Percentiles rank a stretch among this genome's conserved stretches.
Evolutionary conservation across 140 eudicot genomes (phyloP).

Genomic region (Senecio squalidus): DNA sequence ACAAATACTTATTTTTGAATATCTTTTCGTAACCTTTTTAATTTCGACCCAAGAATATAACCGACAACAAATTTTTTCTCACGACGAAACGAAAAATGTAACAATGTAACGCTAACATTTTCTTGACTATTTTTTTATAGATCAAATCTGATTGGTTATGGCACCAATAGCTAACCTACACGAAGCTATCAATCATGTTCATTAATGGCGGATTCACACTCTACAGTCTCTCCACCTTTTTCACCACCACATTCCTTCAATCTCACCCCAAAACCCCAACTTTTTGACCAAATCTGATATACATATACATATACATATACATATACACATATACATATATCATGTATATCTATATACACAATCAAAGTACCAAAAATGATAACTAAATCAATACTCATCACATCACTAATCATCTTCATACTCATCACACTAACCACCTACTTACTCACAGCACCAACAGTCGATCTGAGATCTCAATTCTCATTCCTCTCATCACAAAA

Average conservation of each 20-base stretch:
- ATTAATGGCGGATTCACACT: background rate
- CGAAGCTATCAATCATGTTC: background rate
- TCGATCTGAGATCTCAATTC: conserved; percentile 55
- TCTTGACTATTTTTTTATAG: too few relatives aligned
- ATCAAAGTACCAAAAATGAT: conserved; percentile 13
- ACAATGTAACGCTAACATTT: too few relatives aligned
- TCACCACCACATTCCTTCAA: conserved; percentile 19
- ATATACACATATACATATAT: background rate
- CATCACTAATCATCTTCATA: conserved; percentile 22
- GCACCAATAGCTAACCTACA: background rate
- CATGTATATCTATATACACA: conserved; percentile 20
- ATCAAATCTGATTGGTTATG: too few relatives aligned
- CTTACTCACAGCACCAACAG: conserved; percentile 22
- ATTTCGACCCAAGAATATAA: too few relatives aligned
- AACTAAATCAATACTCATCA: conserved; percentile 29
- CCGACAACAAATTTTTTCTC: too few relatives aligned
- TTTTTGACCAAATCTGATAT: conserved; percentile 1
- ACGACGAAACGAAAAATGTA: too few relatives aligned
- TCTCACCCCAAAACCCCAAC: conserved; percentile 3
- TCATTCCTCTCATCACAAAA: conserved; percentile 26
- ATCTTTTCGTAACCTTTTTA: too few relatives aligned
- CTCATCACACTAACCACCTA: conserved; percentile 29
- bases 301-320: background rate
- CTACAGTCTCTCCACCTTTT: background rate
- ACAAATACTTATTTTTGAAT: too few relatives aligned